A percentile compares a stretch with the other conserved stretches of the same genome.
Conservation (phyloP, 176 grass and related monocot genomes). For the Musa troglodytarum region DNA sequence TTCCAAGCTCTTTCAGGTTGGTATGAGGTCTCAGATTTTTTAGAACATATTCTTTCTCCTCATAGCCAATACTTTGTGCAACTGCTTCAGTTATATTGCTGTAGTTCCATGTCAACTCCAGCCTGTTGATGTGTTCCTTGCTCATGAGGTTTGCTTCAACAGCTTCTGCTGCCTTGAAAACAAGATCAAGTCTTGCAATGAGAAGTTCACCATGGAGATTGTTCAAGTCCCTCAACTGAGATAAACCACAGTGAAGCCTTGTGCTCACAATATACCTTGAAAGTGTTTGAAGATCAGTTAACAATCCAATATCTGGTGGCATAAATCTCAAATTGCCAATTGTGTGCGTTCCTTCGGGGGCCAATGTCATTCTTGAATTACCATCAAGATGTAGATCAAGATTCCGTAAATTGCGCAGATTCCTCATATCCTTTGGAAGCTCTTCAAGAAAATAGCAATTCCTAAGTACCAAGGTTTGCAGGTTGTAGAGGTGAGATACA, state of each 20-base stretch:
- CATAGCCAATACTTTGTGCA: not conserved
- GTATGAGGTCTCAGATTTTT: constrained; percentile 18
- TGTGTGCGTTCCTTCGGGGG: not conserved
- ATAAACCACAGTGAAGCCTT: not conserved
- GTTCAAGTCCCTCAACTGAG: constrained; percentile 21
- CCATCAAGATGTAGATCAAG: constrained; percentile 17
- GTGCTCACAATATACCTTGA: constrained; percentile 13
- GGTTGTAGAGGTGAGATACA: constrained; percentile 35
- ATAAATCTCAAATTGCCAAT: not conserved
- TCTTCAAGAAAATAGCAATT: constrained; percentile 31
- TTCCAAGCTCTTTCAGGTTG: constrained; percentile 15
- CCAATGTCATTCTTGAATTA: constrained; percentile 3
- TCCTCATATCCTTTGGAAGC: constrained; percentile 29
- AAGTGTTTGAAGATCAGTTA: constrained; percentile 17
- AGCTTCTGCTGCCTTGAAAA: constrained; percentile 1
- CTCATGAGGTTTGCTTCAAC: not conserved
- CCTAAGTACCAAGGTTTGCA: constrained; percentile 36
- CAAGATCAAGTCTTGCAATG: constrained; percentile 10
- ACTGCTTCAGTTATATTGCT: not conserved
- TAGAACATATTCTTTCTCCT: constrained; percentile 2
- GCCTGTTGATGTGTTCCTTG: constrained; percentile 12
- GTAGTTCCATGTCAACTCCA: constrained; percentile 3
- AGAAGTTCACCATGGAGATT: constrained; percentile 10
- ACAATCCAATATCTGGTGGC: constrained; percentile 16
- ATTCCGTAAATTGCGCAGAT: constrained; percentile 21